Evolutionary conservation across 1,284 basidiomycete genomes (phyloP).

Genomic region (Cryptococcus floricola): DNA sequence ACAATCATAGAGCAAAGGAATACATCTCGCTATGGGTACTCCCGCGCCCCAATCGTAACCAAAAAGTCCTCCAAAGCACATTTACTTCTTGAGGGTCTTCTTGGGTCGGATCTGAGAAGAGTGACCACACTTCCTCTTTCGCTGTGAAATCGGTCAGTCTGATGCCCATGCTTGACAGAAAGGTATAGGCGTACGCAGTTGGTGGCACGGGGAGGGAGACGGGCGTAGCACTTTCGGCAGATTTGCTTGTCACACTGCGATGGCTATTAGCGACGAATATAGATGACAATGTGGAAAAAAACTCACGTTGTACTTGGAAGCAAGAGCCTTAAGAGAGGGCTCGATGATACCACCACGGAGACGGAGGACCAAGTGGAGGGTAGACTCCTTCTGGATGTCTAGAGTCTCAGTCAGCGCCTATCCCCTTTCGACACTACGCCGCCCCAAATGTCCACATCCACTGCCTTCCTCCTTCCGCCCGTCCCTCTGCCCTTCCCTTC

Average conservation of each 20-base stretch:
- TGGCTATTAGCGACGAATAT: background rate
- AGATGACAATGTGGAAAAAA: background rate
- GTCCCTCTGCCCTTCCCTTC: background rate
- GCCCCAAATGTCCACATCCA: background rate
- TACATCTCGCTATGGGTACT: slow-evolving; percentile 11
- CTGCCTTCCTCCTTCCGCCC: background rate
- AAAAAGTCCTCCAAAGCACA: slow-evolving; percentile 4
- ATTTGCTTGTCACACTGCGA: slow-evolving; percentile 83
- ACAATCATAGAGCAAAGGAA: slow-evolving; percentile 10
- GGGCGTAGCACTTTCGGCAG: slow-evolving; percentile 99
- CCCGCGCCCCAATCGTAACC: slow-evolving; percentile 1
- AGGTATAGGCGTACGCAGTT: slow-evolving; percentile 84
- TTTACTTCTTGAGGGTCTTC: slow-evolving; percentile 80
- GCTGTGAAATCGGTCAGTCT: slow-evolving; percentile 20
- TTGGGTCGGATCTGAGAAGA: slow-evolving; percentile 89
- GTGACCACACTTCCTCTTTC: slow-evolving; percentile 68
- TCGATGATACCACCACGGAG: slow-evolving; percentile 98
- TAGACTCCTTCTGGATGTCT: slow-evolving; percentile 98
- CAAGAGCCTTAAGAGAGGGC: slow-evolving; percentile 95
- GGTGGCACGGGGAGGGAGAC: slow-evolving; percentile 96
- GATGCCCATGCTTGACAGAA: background rate
- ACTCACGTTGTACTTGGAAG: slow-evolving; percentile 80
- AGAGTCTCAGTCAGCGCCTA: slow-evolving; percentile 9
- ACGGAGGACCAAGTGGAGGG: slow-evolving; percentile 94
- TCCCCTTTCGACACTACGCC: background rate